Evolutionary conservation across 441 rosid species (phyloP), one percentile per base, ranked within the genome.

Genomic region (Eutrema salsugineum): DNA sequence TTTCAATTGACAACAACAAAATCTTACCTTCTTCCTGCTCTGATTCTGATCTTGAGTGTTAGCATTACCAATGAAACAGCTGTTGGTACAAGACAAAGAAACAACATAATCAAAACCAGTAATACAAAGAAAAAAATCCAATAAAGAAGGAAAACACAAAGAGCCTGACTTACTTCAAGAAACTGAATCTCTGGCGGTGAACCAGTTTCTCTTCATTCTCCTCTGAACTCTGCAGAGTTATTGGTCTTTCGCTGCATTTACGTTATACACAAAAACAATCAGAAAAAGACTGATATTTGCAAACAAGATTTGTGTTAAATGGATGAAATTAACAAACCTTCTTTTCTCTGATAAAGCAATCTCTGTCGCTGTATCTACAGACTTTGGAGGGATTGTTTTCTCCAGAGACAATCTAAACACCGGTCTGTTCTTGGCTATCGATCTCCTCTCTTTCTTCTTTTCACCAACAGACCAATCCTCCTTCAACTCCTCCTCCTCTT

Each of bases 361-460:
- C 12, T 61, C 63, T 24, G 8, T n/a, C 46, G 17, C 6, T 32
- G 59, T 36, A 20, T 74, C 78, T 1, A 57, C 0, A 50, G 63
- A 5, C 28, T 47, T 70, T 0, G 51, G 68, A 70, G 80, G 80
- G 3, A 70, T 64, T 15, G 46, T 70, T 14, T 70, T 70, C 76
- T 70, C 80, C 9, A 77, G 1, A 70, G 80, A 77, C 71, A 77
- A 65, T 65, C 80, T 70, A 70, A 70, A 77, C 66, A 70, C 80
- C 5, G 80, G 72, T 58, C 16, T 70, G 22, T 76, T 76, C 76
- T 70, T 76, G 0, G 79, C 57, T 7, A 77, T 8, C 1, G 80
- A 58, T 48, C 51, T 70, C 71, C 62, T 70, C n/a, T 39, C 40
- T 19, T 70, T 58, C 68, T 64, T 35, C 67, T 70, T 70, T 5